These are phyloP conservation scores for Hypoxylon subgilvum DNA, from an alignment of 495 filamentous ascomycete genomes.

Conservation along the genomic window DNA sequence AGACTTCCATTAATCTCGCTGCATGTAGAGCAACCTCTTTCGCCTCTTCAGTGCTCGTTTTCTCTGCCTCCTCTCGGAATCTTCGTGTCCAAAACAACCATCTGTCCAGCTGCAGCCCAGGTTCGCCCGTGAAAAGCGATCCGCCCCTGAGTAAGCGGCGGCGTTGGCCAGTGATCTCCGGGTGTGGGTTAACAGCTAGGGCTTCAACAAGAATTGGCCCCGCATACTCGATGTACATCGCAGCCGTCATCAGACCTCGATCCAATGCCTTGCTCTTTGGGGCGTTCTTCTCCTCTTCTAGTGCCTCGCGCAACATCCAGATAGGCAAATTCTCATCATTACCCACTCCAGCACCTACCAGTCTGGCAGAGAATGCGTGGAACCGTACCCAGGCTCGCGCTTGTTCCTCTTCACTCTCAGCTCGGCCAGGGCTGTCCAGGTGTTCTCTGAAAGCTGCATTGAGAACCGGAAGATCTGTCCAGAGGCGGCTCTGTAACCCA, in stretches of 20 bases:
- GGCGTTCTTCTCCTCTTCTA: conserved; percentile 17
- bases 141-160: conserved; percentile 22
- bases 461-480: conserved; percentile 34
- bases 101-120: conserved; percentile 27
- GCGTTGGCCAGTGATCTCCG: conserved; percentile 16
- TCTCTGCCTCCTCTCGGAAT: conserved; percentile 28
- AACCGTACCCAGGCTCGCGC: conserved; percentile 18
- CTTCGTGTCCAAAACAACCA: conserved; percentile 36
- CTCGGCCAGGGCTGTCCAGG: conserved; percentile 14
- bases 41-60: conserved; percentile 18
- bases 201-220: conserved; percentile 30
- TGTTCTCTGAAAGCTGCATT: conserved; percentile 23
- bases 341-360: conserved; percentile 27
- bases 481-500: conserved; percentile 17
- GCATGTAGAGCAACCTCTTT: conserved; percentile 27
- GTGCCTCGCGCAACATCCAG: conserved; percentile 37
- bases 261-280: conserved; percentile 1
- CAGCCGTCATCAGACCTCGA: conserved; percentile 20
- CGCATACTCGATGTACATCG: conserved; percentile 39
- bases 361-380: conserved; percentile 35
- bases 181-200: conserved; percentile 17
- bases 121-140: conserved; percentile 21
- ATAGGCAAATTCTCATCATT: conserved; percentile 16
- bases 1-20: conserved; percentile 36
- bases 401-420: conserved; percentile 3